These are phyloP conservation scores for Paraphaeosphaeria minitans DNA, from an alignment of 2,329 filamentous ascomycete genomes.

Conservation along the genomic window DNA sequence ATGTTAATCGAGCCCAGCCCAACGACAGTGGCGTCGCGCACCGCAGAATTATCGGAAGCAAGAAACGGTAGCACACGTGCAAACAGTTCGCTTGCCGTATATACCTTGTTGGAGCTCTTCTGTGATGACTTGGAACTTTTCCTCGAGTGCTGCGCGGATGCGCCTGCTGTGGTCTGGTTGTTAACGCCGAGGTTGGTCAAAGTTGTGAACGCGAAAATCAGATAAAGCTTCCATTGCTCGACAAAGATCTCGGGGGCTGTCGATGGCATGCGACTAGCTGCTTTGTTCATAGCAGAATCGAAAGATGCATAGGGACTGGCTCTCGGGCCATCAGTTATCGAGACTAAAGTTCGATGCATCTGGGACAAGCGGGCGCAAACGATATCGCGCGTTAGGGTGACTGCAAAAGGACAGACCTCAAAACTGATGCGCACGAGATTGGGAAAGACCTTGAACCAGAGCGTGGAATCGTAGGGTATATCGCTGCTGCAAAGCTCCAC, in stretches of 20 bases:
- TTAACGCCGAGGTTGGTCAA: constrained; percentile 74
- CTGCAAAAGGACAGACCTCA: constrained; percentile 87
- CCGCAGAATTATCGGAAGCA: constrained; percentile 76
- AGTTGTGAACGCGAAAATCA: constrained; percentile 96
- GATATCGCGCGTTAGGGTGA: constrained; percentile 87
- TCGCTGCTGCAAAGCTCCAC: constrained; percentile 96
- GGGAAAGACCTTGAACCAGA: constrained; percentile 98
- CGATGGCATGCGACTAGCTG: constrained; percentile 62
- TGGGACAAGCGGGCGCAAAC: constrained; percentile 91
- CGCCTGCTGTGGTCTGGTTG: constrained; percentile 62
- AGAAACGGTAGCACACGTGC: constrained; percentile 88
- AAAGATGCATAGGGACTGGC: constrained; percentile 60
- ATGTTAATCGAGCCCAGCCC: constrained; percentile 94
- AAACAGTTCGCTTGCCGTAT: constrained; percentile 87
- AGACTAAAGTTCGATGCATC: constrained; percentile 85
- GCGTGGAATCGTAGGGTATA: constrained; percentile 87
- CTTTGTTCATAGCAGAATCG: constrained; percentile 64
- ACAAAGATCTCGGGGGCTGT: constrained; percentile 85
- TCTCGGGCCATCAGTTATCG: constrained; percentile 71
- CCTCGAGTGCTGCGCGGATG: constrained; percentile 74
- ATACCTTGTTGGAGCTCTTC: constrained; percentile 75
- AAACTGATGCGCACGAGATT: constrained; percentile 91
- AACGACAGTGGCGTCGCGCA: constrained; percentile 87
- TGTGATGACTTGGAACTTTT: constrained; percentile 77
- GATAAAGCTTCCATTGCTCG: constrained; percentile 97